Evolutionary conservation across 208 protist genomes (phyloP).

Genomic region (Trypanosoma congolense): DNA sequence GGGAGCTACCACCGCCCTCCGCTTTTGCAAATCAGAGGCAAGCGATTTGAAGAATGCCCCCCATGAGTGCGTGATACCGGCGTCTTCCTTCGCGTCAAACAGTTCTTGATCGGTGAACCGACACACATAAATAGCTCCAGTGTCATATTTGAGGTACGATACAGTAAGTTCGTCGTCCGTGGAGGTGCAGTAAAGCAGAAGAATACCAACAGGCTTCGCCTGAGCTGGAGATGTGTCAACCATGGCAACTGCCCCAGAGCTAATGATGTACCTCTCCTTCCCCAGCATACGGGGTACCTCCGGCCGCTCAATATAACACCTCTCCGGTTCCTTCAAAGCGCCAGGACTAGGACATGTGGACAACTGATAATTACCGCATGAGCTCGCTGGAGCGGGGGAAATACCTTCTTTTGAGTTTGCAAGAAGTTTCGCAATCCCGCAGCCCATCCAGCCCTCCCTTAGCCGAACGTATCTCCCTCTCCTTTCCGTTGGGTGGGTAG

Average conservation of each 20-base stretch:
- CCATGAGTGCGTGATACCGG: slow-evolving; percentile 54
- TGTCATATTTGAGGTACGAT: slow-evolving; percentile 50
- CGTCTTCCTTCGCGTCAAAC: slow-evolving; percentile 38
- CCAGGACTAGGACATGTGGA: neutral
- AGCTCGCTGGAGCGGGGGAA: neutral
- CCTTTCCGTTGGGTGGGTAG: neutral
- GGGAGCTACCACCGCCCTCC: slow-evolving; percentile 40
- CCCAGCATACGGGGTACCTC: slow-evolving; percentile 31
- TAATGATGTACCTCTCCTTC: slow-evolving; percentile 81
- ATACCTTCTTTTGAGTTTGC: neutral
- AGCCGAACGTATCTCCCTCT: neutral
- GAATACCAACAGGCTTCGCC: slow-evolving; percentile 22
- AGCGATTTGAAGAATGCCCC: slow-evolving; percentile 86
- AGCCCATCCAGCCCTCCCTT: neutral
- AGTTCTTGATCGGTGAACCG: slow-evolving; percentile 69
- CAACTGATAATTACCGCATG: neutral
- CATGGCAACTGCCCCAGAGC: slow-evolving; percentile 75
- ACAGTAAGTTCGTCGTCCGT: slow-evolving; percentile 51
- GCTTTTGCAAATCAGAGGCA: slow-evolving; percentile 67
- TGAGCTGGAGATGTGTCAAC: slow-evolving; percentile 21
- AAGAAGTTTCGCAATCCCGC: neutral
- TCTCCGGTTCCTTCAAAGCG: neutral
- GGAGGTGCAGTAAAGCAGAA: slow-evolving; percentile 66
- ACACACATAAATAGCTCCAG: slow-evolving; percentile 50
- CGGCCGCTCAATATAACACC: neutral